Percentiles rank a stretch among this genome's conserved stretches.
These are phyloP conservation scores for Aleurites moluccanus DNA, from an alignment of 441 rosid species.

Conservation along the genomic window DNA sequence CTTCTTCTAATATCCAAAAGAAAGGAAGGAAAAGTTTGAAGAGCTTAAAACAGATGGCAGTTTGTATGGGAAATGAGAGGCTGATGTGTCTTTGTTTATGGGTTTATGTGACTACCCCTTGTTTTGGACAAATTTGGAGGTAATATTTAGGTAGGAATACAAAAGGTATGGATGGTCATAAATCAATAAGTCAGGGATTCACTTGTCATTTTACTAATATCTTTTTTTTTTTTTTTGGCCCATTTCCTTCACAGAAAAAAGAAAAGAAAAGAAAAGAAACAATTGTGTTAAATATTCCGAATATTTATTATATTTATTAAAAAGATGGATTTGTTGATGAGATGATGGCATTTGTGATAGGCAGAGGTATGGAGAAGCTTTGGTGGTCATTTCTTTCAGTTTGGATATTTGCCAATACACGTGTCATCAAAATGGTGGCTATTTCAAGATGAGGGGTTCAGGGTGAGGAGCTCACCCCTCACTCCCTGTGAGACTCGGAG, in stretches of 20 bases:
- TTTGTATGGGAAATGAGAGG: constrained; percentile 29
- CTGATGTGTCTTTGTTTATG: constrained; percentile 28
- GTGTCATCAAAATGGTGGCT: constrained; percentile 45
- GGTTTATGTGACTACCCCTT: constrained; percentile 45
- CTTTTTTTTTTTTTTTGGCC: background rate
- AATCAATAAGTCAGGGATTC: background rate
- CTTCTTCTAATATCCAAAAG: background rate
- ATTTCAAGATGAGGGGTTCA: constrained; percentile 53
- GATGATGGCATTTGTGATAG: constrained; percentile 45
- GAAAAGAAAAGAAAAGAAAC: background rate
- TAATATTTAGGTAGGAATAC: constrained; percentile 24
- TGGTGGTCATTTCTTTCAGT: constrained; percentile 44
- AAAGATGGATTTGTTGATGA: constrained; percentile 45
- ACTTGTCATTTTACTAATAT: constrained; percentile 10
- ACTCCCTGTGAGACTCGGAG: no score
- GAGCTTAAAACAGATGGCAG: constrained; percentile 44
- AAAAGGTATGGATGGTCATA: constrained; percentile 21
- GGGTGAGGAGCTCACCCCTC: constrained; percentile 38
- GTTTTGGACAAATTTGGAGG: constrained; percentile 46
- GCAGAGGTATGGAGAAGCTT: constrained; percentile 48
- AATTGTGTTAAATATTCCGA: background rate
- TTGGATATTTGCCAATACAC: constrained; percentile 54
- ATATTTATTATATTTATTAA: background rate
- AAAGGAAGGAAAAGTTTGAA: constrained; percentile 34
- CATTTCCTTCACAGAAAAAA: no score